Evolutionary conservation across 2,329 filamentous ascomycete genomes (phyloP).

Genomic region (Grosmannia huntii): DNA sequence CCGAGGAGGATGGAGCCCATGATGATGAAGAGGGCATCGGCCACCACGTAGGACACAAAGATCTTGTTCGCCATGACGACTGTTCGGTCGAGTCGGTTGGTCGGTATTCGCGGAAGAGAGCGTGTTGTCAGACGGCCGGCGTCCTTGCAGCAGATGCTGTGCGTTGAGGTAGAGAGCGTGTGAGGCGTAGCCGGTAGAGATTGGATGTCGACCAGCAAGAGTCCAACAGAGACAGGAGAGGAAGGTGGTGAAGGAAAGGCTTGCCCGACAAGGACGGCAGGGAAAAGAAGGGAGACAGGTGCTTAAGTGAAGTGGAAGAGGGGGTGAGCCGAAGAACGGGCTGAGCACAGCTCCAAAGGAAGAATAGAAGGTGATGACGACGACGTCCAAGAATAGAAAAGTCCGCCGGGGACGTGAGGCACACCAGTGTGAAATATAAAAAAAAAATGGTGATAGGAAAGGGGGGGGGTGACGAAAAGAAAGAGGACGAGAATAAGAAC

Average conservation of each 20-base stretch:
- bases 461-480: neutral
- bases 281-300: neutral
- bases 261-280: neutral
- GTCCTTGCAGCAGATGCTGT: neutral
- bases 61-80: conserved; percentile 40
- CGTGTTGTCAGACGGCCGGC: conserved; percentile 4
- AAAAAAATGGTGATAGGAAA: neutral
- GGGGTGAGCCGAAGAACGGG: neutral
- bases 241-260: neutral
- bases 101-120: neutral
- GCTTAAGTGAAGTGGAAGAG: neutral
- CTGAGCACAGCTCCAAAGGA: neutral
- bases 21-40: conserved; percentile 37
- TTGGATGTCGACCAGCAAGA: neutral
- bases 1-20: conserved; percentile 42
- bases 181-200: neutral
- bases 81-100: too few relatives aligned
- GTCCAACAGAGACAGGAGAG: neutral
- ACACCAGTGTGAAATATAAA: too few relatives aligned
- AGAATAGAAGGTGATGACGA: neutral
- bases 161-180: neutral
- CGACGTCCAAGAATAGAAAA: neutral
- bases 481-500: neutral
- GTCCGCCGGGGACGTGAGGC: too few relatives aligned
- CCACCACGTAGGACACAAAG: conserved; percentile 33